Percentiles rank a stretch among this genome's conserved stretches.
Conservation (phyloP, 1,139 yeast genomes). For the Yamadazyma mexicana region DNA sequence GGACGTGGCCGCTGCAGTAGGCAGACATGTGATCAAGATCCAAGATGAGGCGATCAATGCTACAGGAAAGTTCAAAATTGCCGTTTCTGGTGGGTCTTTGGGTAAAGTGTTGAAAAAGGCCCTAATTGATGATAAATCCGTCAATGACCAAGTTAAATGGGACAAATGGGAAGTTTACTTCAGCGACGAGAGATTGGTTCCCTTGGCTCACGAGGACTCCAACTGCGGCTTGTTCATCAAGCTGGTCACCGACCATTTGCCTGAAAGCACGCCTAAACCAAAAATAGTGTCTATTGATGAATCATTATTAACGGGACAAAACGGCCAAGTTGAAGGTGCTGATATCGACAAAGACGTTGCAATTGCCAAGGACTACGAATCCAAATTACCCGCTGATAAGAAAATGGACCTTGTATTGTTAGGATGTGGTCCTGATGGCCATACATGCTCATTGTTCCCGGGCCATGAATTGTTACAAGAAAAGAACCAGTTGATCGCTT, state of each 20-base stretch:
- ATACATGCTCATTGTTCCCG: slow-evolving; percentile 77
- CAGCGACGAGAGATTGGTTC: slow-evolving; percentile 73
- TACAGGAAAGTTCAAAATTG: slow-evolving; percentile 59
- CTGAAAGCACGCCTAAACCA: slow-evolving; percentile 31
- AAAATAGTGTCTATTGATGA: slow-evolving; percentile 53
- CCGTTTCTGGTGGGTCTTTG: slow-evolving; percentile 88
- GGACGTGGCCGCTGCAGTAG: slow-evolving; percentile 62
- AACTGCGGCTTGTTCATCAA: slow-evolving; percentile 64
- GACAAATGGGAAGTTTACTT: slow-evolving; percentile 68
- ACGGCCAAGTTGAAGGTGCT: slow-evolving; percentile 41
- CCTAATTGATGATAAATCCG: slow-evolving; percentile 56
- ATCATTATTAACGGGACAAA: slow-evolving; percentile 43
- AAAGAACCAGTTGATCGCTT: slow-evolving; percentile 36
- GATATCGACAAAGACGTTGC: slow-evolving; percentile 39
- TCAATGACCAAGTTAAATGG: slow-evolving; percentile 56
- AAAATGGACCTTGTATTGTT: slow-evolving; percentile 58
- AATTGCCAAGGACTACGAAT: slow-evolving; percentile 54
- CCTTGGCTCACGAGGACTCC: slow-evolving; percentile 65
- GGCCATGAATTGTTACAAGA: slow-evolving; percentile 50
- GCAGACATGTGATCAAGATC: slow-evolving; percentile 48
- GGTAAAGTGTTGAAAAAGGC: slow-evolving; percentile 75
- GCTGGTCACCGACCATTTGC: slow-evolving; percentile 51
- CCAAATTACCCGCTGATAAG: slow-evolving; percentile 39
- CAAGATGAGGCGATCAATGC: slow-evolving; percentile 53
- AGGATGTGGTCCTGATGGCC: slow-evolving; percentile 84